Conservation (phyloP, 306 rosid genomes). For the Dalbergia oliveri region DNA sequence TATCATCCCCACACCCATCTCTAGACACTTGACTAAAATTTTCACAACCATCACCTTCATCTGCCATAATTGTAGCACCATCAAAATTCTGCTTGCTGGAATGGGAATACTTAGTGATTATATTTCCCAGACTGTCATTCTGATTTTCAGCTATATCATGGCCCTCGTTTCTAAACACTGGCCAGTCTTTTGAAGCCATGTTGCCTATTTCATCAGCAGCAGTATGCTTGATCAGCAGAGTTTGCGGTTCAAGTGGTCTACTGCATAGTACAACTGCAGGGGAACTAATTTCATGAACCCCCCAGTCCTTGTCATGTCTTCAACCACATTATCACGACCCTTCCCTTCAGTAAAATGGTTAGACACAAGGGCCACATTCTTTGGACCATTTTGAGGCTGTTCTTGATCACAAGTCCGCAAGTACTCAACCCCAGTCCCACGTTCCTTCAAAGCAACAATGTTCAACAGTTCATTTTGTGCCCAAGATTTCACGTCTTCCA, state of each 20-base stretch:
- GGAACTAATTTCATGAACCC: conserved; percentile 44
- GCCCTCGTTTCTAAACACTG: conserved; percentile 25
- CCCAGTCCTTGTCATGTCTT: conserved; percentile 22
- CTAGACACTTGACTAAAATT: conserved; percentile 20
- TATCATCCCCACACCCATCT: conserved; percentile 25
- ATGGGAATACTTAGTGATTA: conserved; percentile 37
- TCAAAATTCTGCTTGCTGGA: conserved; percentile 43
- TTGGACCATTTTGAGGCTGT: conserved; percentile 36
- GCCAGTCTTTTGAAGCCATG: conserved; percentile 33
- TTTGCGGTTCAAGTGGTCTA: conserved; percentile 27
- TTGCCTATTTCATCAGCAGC: conserved; percentile 38
- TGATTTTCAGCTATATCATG: conserved; percentile 40
- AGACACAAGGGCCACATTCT: conserved; percentile 27
- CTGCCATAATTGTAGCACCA: conserved; percentile 33
- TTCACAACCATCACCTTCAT: conserved; percentile 40
- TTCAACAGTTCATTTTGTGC: conserved; percentile 56
- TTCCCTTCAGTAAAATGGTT: conserved; percentile 40
- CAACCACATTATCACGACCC: conserved; percentile 33
- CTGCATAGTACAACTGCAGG: conserved; percentile 33
- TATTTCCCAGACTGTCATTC: conserved; percentile 43
- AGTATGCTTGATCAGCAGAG: conserved; percentile 32
- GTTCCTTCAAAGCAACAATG: conserved; percentile 43
- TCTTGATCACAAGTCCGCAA: conserved; percentile 43
- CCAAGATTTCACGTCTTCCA: conserved; percentile 68
- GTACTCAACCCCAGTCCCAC: conserved; percentile 48